phyloP scores from a whole-genome alignment of 352 stramenopile genomes.

The Thalassiosira allenii region DNA sequence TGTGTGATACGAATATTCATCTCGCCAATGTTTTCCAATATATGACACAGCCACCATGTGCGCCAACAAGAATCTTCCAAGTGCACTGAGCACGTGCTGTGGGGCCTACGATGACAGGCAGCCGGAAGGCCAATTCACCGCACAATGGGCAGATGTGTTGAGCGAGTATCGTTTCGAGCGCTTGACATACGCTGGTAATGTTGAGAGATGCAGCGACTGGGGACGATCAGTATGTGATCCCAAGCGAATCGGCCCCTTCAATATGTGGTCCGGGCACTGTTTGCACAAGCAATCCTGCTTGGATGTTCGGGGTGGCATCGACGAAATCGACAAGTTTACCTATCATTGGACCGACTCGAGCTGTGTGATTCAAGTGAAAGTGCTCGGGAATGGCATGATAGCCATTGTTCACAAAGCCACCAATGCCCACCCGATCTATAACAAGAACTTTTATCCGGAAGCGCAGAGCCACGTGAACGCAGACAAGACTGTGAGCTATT shows the following conservation, averaged over 20 bases:
- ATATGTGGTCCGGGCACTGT: conserved; percentile 33
- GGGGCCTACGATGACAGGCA: conserved; percentile 12
- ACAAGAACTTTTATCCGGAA: no score
- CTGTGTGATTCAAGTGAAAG: conserved; percentile 65
- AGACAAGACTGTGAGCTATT: conserved; percentile 41
- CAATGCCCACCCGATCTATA: no score
- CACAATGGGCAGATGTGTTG: conserved; percentile 40
- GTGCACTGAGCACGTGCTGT: conserved; percentile 58
- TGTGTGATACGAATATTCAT: no score
- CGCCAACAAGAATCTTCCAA: conserved; percentile 48
- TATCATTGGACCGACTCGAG: conserved; percentile 51
- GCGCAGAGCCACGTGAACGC: conserved; percentile 43
- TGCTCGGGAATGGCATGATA: conserved; percentile 55
- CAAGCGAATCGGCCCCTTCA: conserved; percentile 22
- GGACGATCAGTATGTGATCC: conserved; percentile 34
- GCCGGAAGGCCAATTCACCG: not conserved
- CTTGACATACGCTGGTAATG: conserved; percentile 23
- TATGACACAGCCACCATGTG: conserved; percentile 35
- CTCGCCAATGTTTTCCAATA: no score
- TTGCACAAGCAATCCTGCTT: conserved; percentile 34
- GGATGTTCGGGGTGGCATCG: conserved; percentile 2
- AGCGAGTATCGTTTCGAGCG: conserved; percentile 37
- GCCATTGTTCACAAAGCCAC: not conserved
- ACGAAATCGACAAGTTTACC: not conserved
- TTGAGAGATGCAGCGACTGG: conserved; percentile 3